Evolutionary conservation across 768 basidiomycete genomes (phyloP).

Genomic region (Lactarius hatsudake): DNA sequence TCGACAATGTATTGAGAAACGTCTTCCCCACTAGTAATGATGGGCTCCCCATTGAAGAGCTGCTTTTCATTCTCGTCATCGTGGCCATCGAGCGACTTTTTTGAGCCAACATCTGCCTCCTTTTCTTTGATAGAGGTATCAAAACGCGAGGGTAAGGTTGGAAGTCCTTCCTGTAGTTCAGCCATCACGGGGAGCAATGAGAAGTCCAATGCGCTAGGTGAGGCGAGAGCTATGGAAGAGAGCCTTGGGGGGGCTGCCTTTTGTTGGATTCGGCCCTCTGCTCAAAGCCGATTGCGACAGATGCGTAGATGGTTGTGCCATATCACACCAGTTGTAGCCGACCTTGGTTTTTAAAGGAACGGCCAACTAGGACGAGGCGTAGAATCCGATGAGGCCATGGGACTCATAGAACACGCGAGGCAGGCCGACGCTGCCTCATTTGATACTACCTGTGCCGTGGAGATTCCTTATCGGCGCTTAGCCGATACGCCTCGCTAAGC

Average conservation of each 20-base stretch:
- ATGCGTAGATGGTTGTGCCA: neutral
- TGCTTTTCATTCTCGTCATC: constrained; percentile 9
- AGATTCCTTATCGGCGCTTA: neutral
- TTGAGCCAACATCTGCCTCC: neutral
- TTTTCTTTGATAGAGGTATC: neutral
- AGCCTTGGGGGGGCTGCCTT: neutral
- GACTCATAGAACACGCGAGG: neutral
- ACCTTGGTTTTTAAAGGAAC: neutral
- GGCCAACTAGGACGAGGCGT: too few relatives aligned
- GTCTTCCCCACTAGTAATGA: constrained; percentile 41
- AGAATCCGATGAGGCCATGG: constrained; percentile 1
- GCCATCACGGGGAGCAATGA: neutral
- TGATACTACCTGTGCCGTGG: neutral
- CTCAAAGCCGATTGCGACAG: neutral
- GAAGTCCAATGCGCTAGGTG: neutral
- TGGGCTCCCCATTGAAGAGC: constrained; percentile 28
- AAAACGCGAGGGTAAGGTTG: neutral
- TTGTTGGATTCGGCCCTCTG: neutral
- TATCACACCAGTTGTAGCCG: neutral
- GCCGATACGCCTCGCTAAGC: neutral
- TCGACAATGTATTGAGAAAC: constrained; percentile 57
- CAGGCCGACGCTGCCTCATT: neutral
- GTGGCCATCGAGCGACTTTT: neutral
- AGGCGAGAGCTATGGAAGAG: neutral
- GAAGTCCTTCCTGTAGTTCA: neutral